Conservation (phyloP, 2,329 filamentous ascomycete species). For the Xylariaceae sp. region DNA sequence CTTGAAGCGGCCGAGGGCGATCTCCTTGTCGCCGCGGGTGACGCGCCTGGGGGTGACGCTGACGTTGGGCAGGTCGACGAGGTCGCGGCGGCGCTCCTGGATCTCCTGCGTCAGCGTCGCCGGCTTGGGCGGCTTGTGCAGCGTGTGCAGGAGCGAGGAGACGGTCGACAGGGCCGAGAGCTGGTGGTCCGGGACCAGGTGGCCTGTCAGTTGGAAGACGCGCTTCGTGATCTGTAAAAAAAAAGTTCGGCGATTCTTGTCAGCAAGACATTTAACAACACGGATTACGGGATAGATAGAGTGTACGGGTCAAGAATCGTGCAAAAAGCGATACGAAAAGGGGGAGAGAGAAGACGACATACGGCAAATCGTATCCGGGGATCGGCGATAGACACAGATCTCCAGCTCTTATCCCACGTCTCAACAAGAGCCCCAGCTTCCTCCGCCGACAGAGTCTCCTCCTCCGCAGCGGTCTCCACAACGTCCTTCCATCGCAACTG, state of each 20-base stretch:
- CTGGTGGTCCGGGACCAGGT: conserved; percentile 64
- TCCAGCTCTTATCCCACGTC: conserved; percentile 52
- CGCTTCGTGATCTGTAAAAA: conserved; percentile 76
- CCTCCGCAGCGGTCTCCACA: conserved; percentile 2
- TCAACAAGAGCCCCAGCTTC: conserved; percentile 40
- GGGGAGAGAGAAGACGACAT: conserved; percentile 37
- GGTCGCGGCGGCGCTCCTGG: conserved; percentile 29
- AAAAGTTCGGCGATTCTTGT: too few relatives aligned
- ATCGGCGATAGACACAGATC: conserved; percentile 51
- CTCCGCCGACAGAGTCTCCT: conserved; percentile 26
- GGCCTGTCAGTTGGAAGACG: conserved; percentile 73
- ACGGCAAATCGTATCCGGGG: conserved; percentile 67
- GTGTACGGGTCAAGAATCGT: background rate
- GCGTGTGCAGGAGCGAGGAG: conserved; percentile 47
- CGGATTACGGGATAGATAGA: background rate
- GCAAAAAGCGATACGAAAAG: background rate
- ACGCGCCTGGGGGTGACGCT: conserved; percentile 58
- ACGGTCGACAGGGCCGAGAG: conserved; percentile 53
- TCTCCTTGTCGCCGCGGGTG: conserved; percentile 67
- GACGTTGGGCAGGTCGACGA: conserved; percentile 59
- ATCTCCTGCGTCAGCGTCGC: conserved; percentile 61
- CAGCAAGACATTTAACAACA: too few relatives aligned
- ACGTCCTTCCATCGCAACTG: conserved; percentile 27
- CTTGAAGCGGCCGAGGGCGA: conserved; percentile 70
- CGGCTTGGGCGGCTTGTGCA: conserved; percentile 50